Conservation (phyloP, 1,284 basidiomycete species). For the Takashimella koratensis region DNA sequence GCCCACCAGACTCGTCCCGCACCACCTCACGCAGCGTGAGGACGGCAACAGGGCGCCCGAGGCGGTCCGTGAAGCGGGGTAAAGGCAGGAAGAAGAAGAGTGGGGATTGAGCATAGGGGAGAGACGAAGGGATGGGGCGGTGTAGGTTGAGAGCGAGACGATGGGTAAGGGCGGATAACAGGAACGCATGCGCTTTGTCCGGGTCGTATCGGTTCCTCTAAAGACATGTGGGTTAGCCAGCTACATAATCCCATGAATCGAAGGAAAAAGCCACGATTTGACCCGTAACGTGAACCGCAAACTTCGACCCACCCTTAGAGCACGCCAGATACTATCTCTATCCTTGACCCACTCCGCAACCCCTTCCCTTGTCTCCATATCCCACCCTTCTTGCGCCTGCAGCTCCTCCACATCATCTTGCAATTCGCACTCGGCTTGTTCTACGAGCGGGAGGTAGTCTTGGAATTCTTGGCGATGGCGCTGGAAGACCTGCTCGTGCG, state of each 20-base stretch:
- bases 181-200: conserved; percentile 22
- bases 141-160: conserved; percentile 28
- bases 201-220: conserved; percentile 38
- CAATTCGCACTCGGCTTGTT: conserved; percentile 32
- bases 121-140: conserved; percentile 25
- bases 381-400: conserved; percentile 39
- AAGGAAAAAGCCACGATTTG: neutral
- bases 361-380: conserved; percentile 26
- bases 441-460: conserved; percentile 25
- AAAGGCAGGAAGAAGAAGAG: conserved; percentile 41
- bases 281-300: neutral
- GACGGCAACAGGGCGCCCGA: conserved; percentile 40
- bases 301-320: conserved; percentile 35
- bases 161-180: conserved; percentile 22
- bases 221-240: neutral
- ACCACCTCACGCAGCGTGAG: conserved; percentile 34
- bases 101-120: conserved; percentile 20
- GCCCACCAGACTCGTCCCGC: conserved; percentile 32
- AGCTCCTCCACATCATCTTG: conserved; percentile 36
- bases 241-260: neutral
- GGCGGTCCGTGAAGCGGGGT: conserved; percentile 28
- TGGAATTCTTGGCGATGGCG: conserved; percentile 24
- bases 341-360: conserved; percentile 41
- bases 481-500: neutral
- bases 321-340: conserved; percentile 35